A percentile compares a stretch with the other conserved stretches of the same genome.
Conservation (phyloP, 805 yeast species). For the Wickerhamomyces strasburgensis region DNA sequence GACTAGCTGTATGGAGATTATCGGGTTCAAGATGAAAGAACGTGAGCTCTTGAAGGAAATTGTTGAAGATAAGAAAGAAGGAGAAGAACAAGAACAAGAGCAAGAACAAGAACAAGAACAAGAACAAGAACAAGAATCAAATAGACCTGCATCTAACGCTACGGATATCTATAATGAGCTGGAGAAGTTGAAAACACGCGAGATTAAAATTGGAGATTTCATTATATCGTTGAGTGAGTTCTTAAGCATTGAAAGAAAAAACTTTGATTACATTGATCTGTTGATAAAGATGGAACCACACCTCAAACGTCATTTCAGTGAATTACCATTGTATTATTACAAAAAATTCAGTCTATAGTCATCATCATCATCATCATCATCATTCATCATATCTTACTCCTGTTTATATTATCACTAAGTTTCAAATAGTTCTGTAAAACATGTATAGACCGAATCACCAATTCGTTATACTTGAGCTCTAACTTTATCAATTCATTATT, state of each 20-base stretch:
- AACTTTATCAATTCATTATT: slow-evolving; percentile 6
- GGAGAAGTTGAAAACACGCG: not conserved
- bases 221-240: not conserved
- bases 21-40: too few relatives aligned
- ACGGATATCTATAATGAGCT: not conserved
- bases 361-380: too few relatives aligned
- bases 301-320: not conserved
- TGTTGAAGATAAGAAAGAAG: not conserved
- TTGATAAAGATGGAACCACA: too few relatives aligned
- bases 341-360: too few relatives aligned
- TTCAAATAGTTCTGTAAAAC: slow-evolving; percentile 22
- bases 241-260: not conserved
- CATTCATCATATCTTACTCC: not conserved
- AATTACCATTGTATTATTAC: not conserved
- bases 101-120: too few relatives aligned
- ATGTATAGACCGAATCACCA: slow-evolving; percentile 19
- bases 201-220: not conserved
- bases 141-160: too few relatives aligned
- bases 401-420: slow-evolving; percentile 17
- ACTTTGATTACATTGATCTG: too few relatives aligned
- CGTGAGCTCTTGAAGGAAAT: too few relatives aligned
- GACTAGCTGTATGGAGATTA: slow-evolving; percentile 1
- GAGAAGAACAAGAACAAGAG: not conserved
- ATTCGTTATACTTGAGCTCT: slow-evolving; percentile 19
- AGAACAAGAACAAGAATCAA: too few relatives aligned